phyloP scores from a whole-genome alignment of 2,329 filamentous ascomycete species.

The Ceratocystis smalleyi region DNA sequence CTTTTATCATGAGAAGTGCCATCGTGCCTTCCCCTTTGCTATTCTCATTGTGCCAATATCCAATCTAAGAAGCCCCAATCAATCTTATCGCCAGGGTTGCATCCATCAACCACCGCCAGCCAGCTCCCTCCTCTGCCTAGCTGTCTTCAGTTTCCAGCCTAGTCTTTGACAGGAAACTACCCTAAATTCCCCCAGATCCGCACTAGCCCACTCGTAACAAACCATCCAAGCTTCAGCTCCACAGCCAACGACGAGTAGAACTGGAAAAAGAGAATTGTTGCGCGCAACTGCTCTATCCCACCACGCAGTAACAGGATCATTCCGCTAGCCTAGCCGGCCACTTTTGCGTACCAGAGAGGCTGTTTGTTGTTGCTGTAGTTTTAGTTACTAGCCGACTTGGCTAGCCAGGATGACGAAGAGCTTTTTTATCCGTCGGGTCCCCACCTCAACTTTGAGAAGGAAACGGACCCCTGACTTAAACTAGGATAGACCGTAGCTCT shows the following conservation, averaged over 20 bases:
- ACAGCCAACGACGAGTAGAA: not conserved
- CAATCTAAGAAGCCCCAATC: not conserved
- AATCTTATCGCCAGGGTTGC: not conserved
- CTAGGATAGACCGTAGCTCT: not conserved
- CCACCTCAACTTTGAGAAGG: not conserved
- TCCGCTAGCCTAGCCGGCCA: not conserved
- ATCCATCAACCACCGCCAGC: not conserved
- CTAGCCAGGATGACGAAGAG: not conserved
- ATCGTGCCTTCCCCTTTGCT: not conserved
- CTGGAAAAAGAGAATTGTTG: not conserved
- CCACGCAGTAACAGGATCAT: not conserved
- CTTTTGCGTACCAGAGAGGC: not conserved
- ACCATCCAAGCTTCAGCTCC: not conserved
- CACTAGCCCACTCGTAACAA: not conserved
- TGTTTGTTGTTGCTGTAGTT: constrained; percentile 1
- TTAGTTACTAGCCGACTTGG: not conserved
- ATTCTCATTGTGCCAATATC: not conserved
- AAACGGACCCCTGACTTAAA: not conserved
- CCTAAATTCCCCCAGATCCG: not conserved
- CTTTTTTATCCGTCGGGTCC: not conserved
- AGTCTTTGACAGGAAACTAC: constrained; percentile 1
- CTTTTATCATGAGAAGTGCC: not conserved
- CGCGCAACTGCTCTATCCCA: not conserved
- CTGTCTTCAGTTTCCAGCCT: not conserved
- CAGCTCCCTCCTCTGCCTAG: not conserved